Base-by-base conservation (phyloP, 306 rosid species). In the Sechiopsis laciniata region DNA sequence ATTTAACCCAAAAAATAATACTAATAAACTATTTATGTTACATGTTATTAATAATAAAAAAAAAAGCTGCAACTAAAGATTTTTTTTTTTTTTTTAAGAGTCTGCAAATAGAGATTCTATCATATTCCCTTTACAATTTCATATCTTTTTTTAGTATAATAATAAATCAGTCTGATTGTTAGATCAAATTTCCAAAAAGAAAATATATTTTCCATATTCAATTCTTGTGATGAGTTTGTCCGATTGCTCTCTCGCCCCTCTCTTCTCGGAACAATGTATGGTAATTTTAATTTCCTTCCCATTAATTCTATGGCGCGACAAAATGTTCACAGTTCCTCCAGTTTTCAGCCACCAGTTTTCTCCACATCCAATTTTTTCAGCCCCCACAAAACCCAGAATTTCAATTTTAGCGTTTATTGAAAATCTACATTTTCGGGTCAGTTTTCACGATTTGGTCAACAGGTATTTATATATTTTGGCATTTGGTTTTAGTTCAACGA, bases 331-430 rank as follows among this genome's bases (percentile, higher is more conserved):
- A 51, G 74, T 51, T 69, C 74, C 74, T 50, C 58, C 55, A 48
- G 74, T 69, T 69, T 69, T 69, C 58, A 69, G 74, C 74, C 68
- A 64, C 74, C 58, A 21, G 57, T 62, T 73, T 72, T 45, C 63
- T 76, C 45, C 3, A 52, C 46, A 69, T 50, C 73, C 73, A 22
- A 37, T 12, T 68, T 69, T 69, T 69, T 69, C 45, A 19, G 13
- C 57, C 73, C 40, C 73, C 22, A 10, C 74, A 9, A 48, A 22
- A 14, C 59, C 74, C 74, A 50, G 37, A 21, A 46, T 46, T 37
- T 37, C 56, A 21, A 68, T 45, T 45, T 67, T 45, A 67, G 55
- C 55, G 55, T 48, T 40, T 19, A 0, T 46, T 65, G 5, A 6
- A 66, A 48, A 48, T 69, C 73, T 50, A 50, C 73, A 48, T 69